Evolutionary conservation across 1,139 yeast genomes (phyloP).

Genomic region (Lodderomyces jiufengensis): DNA sequence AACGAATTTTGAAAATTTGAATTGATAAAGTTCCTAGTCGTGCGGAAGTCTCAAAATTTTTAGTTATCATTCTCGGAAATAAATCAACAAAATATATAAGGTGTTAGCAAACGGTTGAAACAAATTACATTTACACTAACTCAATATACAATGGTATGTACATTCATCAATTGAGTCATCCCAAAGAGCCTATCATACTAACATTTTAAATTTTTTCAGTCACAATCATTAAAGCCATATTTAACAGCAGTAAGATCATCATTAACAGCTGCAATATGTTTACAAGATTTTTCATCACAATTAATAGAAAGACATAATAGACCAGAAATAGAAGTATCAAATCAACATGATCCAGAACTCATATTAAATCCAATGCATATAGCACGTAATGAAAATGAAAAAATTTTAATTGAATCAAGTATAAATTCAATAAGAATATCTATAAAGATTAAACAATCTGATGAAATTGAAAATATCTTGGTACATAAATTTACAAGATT

Average conservation of each 20-base stretch:
- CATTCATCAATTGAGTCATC: not conserved
- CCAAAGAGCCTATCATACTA: conserved; percentile 4
- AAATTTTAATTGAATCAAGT: conserved; percentile 89
- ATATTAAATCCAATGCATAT: conserved; percentile 85
- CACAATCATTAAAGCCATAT: conserved; percentile 94
- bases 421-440: conserved; percentile 87
- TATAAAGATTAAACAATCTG: conserved; percentile 93
- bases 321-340: conserved; percentile 88
- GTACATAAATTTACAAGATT: conserved; percentile 94
- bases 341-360: conserved; percentile 66
- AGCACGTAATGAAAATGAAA: conserved; percentile 91
- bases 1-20: too few relatives aligned
- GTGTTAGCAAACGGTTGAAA: too few relatives aligned
- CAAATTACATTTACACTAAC: too few relatives aligned
- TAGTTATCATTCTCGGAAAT: too few relatives aligned
- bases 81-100: too few relatives aligned
- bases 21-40: too few relatives aligned
- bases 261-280: conserved; percentile 89
- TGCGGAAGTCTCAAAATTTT: too few relatives aligned
- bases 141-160: conserved; percentile 8
- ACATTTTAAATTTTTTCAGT: conserved; percentile 29
- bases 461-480: conserved; percentile 90
- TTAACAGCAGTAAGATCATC: conserved; percentile 92
- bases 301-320: conserved; percentile 95
- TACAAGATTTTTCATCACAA: conserved; percentile 93